A percentile compares a stretch with the other conserved stretches of the same genome.
These are phyloP conservation scores for Aspergillus ochraceoroseus DNA, from an alignment of 2,329 filamentous ascomycete genomes.

Conservation along the genomic window DNA sequence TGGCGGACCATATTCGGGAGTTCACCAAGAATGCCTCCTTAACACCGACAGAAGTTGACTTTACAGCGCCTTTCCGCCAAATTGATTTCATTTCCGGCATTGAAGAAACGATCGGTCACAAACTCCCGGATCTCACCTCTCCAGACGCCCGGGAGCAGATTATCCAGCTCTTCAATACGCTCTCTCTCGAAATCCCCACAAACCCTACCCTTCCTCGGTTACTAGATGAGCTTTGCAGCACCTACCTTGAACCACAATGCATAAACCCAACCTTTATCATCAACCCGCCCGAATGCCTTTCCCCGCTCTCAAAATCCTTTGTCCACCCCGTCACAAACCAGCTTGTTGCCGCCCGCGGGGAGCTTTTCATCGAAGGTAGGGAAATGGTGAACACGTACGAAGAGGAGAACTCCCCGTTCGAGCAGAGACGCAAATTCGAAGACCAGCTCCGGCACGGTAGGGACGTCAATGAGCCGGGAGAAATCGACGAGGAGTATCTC, in stretches of 20 bases:
- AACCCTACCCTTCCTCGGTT: slow-evolving; percentile 61
- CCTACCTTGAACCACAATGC: slow-evolving; percentile 75
- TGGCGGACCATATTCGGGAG: slow-evolving; percentile 52
- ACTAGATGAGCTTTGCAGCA: slow-evolving; percentile 72
- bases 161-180: slow-evolving; percentile 50
- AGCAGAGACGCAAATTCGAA: slow-evolving; percentile 77
- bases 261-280: slow-evolving; percentile 74
- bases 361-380: slow-evolving; percentile 73
- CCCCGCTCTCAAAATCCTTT: slow-evolving; percentile 85
- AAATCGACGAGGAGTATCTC: slow-evolving; percentile 74
- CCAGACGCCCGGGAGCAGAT: slow-evolving; percentile 57
- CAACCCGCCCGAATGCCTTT: slow-evolving; percentile 84
- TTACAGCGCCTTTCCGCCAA: slow-evolving; percentile 55
- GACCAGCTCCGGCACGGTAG: slow-evolving; percentile 50
- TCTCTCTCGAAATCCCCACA: slow-evolving; percentile 48
- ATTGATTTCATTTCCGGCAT: slow-evolving; percentile 80
- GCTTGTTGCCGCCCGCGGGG: slow-evolving; percentile 71
- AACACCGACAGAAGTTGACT: slow-evolving; percentile 51
- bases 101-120: slow-evolving; percentile 60
- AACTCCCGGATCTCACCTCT: slow-evolving; percentile 59
- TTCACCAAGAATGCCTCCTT: slow-evolving; percentile 44
- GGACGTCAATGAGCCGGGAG: slow-evolving; percentile 46
- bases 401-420: slow-evolving; percentile 89
- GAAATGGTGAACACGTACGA: slow-evolving; percentile 97
- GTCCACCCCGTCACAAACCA: slow-evolving; percentile 63